These are phyloP conservation scores for Pleurotus pulmonarius DNA, from an alignment of 768 basidiomycete genomes.

Conservation along the genomic window DNA sequence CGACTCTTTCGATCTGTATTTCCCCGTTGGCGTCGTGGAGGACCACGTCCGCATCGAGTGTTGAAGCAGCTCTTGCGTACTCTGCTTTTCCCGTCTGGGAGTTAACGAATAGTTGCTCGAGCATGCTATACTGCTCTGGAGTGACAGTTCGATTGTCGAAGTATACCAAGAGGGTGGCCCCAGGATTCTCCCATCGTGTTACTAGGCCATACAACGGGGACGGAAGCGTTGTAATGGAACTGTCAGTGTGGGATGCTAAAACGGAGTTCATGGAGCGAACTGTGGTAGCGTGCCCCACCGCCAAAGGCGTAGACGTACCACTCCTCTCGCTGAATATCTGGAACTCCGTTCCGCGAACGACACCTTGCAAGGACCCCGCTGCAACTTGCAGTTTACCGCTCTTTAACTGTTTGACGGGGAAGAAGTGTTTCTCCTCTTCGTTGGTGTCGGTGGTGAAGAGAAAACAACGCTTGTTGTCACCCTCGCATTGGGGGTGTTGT, in stretches of 20 bases:
- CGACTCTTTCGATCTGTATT: not conserved
- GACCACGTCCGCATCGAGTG: not conserved
- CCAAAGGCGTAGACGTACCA: not conserved
- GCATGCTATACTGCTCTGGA: not conserved
- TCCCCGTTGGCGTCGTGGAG: not conserved
- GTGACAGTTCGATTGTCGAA: not conserved
- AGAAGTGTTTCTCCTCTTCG: not conserved
- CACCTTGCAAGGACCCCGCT: slow-evolving; percentile 5
- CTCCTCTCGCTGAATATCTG: not conserved
- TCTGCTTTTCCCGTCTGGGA: not conserved
- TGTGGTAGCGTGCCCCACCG: not conserved
- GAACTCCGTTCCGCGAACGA: slow-evolving; percentile 8
- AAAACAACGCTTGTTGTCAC: slow-evolving; percentile 1
- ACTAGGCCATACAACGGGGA: not conserved
- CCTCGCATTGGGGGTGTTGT: slow-evolving; percentile 10
- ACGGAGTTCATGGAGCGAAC: not conserved
- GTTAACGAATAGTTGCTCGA: not conserved
- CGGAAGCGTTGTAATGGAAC: not conserved
- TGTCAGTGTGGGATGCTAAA: not conserved
- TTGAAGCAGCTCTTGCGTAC: not conserved
- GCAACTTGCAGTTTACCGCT: not conserved
- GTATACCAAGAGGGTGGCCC: not conserved
- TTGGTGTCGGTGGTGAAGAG: not conserved
- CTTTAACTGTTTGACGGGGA: not conserved
- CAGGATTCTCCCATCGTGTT: not conserved